These are phyloP conservation scores for Lobosporangium transversale DNA, from an alignment of 192 early-diverging fungal genomes.

Conservation along the genomic window DNA sequence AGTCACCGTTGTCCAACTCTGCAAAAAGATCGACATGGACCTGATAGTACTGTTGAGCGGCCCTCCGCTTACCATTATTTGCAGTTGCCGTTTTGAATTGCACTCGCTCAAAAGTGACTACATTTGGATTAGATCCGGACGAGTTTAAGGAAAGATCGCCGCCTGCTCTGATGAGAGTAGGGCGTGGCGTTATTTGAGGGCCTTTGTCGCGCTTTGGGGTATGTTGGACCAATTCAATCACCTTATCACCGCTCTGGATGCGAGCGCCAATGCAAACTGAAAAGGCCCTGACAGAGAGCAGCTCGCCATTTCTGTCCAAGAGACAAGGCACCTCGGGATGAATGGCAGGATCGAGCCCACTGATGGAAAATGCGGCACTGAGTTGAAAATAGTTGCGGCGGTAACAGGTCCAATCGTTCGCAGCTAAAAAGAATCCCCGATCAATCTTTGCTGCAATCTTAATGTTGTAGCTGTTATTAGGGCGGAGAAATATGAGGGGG, in stretches of 20 bases:
- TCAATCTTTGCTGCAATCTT: constrained; percentile 84
- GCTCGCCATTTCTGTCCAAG: constrained; percentile 64
- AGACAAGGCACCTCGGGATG: constrained; percentile 72
- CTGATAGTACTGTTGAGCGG: constrained; percentile 95
- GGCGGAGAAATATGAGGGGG: too few relatives aligned
- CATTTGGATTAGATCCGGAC: constrained; percentile 54
- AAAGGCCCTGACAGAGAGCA: constrained; percentile 74
- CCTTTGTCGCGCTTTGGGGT: constrained; percentile 96
- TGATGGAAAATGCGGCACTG: constrained; percentile 69
- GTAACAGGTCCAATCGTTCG: constrained; percentile 94
- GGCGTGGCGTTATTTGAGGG: constrained; percentile 78
- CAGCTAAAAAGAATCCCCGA: constrained; percentile 91
- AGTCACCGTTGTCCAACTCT: constrained; percentile 68
- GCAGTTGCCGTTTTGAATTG: constrained; percentile 98
- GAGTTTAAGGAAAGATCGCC: constrained; percentile 63
- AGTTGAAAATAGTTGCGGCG: constrained; percentile 96
- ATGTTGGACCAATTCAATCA: constrained; percentile 87
- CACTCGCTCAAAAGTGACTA: constrained; percentile 89
- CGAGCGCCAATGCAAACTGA: constrained; percentile 79
- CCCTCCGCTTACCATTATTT: constrained; percentile 93
- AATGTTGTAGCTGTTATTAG: constrained; percentile 60
- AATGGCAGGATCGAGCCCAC: constrained; percentile 52
- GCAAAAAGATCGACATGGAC: constrained; percentile 84
- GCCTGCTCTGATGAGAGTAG: constrained; percentile 65
- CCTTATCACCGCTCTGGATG: constrained; percentile 74